Percentiles rank a stretch among this genome's conserved stretches.
Evolutionary conservation across 306 rosid species (phyloP).

Genomic region (Gleditsia sinensis): DNA sequence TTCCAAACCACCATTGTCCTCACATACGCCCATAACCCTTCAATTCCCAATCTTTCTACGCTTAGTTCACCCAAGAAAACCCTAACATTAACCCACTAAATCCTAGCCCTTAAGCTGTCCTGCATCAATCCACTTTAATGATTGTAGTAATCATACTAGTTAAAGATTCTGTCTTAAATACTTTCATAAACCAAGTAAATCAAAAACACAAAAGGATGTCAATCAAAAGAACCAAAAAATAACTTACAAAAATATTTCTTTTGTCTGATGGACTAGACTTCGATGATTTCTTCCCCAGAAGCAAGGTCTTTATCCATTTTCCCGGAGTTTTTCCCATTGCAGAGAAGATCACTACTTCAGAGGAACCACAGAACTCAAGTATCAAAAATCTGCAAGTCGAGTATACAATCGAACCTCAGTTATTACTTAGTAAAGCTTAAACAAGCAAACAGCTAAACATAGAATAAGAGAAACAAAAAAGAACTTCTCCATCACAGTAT

Average conservation of each 20-base stretch:
- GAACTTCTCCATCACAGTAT: neutral
- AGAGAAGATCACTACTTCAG: slow-evolving; percentile 21
- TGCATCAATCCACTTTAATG: neutral
- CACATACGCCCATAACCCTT: no score
- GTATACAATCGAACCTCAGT: slow-evolving; percentile 12
- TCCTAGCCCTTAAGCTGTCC: no score
- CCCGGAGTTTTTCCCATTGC: slow-evolving; percentile 88
- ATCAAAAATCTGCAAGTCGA: slow-evolving; percentile 39
- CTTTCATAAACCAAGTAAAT: slow-evolving; percentile 8
- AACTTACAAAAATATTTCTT: slow-evolving; percentile 36
- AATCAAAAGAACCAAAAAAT: neutral
- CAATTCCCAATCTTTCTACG: no score
- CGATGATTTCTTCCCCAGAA: slow-evolving; percentile 78
- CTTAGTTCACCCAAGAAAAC: no score
- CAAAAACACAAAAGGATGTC: slow-evolving; percentile 15
- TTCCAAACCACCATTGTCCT: no score
- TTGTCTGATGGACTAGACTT: slow-evolving; percentile 64
- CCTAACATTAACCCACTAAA: no score
- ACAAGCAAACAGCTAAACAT: no score
- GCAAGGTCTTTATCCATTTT: slow-evolving; percentile 83
- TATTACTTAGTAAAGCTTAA: no score
- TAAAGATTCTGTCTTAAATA: neutral
- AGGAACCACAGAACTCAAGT: slow-evolving; percentile 33
- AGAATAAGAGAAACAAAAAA: neutral
- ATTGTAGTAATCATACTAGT: neutral